Percentiles rank a stretch among this genome's conserved stretches.
Evolutionary conservation across 2,329 filamentous ascomycete species (phyloP).

Genomic region (Aspergillus floridensis): DNA sequence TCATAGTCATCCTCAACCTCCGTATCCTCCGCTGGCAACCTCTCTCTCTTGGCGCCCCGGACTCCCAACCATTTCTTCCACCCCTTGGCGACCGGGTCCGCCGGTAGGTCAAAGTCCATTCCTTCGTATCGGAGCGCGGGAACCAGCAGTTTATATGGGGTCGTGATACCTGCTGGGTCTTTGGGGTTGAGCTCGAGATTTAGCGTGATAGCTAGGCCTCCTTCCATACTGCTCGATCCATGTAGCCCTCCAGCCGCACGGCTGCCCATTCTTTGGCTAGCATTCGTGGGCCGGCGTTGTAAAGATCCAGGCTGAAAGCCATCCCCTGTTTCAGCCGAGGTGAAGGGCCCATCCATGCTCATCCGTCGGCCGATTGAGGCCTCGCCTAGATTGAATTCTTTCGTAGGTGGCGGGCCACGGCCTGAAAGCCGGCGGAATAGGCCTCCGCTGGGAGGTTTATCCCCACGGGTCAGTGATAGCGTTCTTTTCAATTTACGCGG

Average conservation of each 20-base stretch:
- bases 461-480: slow-evolving; percentile 59
- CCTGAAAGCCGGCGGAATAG: slow-evolving; percentile 50
- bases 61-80: slow-evolving; percentile 41
- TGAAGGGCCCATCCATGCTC: slow-evolving; percentile 36
- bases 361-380: slow-evolving; percentile 28
- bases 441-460: slow-evolving; percentile 44
- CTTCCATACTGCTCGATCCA: slow-evolving; percentile 69
- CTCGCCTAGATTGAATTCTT: slow-evolving; percentile 34
- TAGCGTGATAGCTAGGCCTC: slow-evolving; percentile 79
- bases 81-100: slow-evolving; percentile 35
- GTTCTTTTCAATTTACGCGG: slow-evolving; percentile 53
- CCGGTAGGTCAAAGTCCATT: slow-evolving; percentile 37
- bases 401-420: slow-evolving; percentile 43
- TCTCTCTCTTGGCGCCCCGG: slow-evolving; percentile 27
- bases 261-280: slow-evolving; percentile 63
- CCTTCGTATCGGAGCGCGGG: slow-evolving; percentile 65
- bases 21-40: slow-evolving; percentile 18
- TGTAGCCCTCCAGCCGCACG: slow-evolving; percentile 51
- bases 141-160: slow-evolving; percentile 81
- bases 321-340: slow-evolving; percentile 30
- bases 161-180: slow-evolving; percentile 84
- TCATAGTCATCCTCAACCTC: slow-evolving; percentile 17
- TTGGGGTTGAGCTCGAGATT: slow-evolving; percentile 85
- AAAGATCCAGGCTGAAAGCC: slow-evolving; percentile 49
- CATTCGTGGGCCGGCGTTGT: slow-evolving; percentile 67